Evolutionary conservation across 257 asterid genomes (phyloP).

Genomic region (Solanum chiquidenum): DNA sequence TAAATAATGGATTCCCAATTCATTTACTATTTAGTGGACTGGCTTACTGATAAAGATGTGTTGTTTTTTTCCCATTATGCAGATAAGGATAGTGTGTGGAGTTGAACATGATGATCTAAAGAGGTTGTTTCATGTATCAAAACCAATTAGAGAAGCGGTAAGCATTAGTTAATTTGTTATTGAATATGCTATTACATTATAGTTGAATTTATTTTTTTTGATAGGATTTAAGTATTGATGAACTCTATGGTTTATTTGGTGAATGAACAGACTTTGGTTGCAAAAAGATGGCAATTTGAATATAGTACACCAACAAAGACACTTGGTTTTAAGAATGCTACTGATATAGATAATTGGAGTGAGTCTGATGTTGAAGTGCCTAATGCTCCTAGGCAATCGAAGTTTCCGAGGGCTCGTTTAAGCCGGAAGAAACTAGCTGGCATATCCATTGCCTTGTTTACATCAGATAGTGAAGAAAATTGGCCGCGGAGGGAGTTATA

Average conservation of each 20-base stretch:
- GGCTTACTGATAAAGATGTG: not conserved
- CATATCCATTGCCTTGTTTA: not conserved
- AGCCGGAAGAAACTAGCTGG: not conserved
- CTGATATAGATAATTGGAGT: not conserved
- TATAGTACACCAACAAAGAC: constrained; percentile 2
- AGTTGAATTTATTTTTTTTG: not conserved
- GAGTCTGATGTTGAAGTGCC: not conserved
- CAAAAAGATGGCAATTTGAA: constrained; percentile 5
- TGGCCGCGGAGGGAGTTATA: not conserved
- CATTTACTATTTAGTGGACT: not conserved
- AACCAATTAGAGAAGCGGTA: constrained; percentile 51
- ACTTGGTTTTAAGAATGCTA: not conserved
- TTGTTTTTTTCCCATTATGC: constrained; percentile 4
- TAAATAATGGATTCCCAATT: not conserved
- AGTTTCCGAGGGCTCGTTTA: not conserved
- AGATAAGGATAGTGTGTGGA: constrained; percentile 66
- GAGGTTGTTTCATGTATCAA: constrained; percentile 49
- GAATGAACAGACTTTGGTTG: constrained; percentile 3
- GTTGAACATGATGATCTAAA: constrained; percentile 85
- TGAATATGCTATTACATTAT: not conserved
- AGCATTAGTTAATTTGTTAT: not conserved
- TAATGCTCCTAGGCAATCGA: not conserved
- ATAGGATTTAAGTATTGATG: not conserved
- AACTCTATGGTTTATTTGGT: not conserved
- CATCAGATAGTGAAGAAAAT: not conserved